Evolutionary conservation across 1,284 basidiomycete genomes (phyloP).

Genomic region (Malassezia equina): DNA sequence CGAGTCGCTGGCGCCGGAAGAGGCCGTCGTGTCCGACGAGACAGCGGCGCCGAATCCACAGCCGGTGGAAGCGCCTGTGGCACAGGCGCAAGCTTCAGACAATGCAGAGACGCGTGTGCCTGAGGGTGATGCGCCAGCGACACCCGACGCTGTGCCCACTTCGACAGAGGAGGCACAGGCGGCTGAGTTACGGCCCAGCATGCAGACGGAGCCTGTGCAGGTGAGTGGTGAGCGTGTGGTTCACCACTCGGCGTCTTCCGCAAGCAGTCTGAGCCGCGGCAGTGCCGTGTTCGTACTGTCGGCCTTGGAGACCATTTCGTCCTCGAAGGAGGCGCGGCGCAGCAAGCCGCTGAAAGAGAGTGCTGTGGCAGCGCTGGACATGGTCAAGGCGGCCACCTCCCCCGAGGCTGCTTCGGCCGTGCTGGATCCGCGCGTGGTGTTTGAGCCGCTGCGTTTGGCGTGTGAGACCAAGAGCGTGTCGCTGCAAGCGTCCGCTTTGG

Average conservation of each 20-base stretch:
- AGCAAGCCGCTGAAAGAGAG: constrained; percentile 40
- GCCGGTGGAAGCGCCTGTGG: background rate
- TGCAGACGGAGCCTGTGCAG: background rate
- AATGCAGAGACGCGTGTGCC: background rate
- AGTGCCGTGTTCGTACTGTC: constrained; percentile 44
- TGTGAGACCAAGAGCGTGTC: constrained; percentile 36
- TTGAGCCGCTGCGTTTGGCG: constrained; percentile 43
- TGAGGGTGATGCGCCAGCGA: background rate
- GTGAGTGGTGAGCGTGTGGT: constrained; percentile 13
- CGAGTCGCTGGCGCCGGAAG: background rate
- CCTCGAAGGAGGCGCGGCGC: constrained; percentile 38
- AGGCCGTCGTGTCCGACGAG: background rate
- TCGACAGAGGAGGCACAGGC: background rate
- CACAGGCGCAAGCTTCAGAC: background rate
- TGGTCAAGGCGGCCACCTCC: constrained; percentile 35
- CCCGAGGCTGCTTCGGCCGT: constrained; percentile 3
- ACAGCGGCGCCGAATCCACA: background rate
- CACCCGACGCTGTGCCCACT: background rate
- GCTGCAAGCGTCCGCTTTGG: constrained; percentile 37
- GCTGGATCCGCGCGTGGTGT: constrained; percentile 43
- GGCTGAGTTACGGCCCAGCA: background rate
- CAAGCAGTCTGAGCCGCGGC: constrained; percentile 31
- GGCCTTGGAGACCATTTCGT: constrained; percentile 36
- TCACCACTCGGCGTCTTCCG: constrained; percentile 28
- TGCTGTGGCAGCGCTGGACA: constrained; percentile 33